phyloP scores from a whole-genome alignment of 176 grass and related monocot species.

The Poa pratensis region DNA sequence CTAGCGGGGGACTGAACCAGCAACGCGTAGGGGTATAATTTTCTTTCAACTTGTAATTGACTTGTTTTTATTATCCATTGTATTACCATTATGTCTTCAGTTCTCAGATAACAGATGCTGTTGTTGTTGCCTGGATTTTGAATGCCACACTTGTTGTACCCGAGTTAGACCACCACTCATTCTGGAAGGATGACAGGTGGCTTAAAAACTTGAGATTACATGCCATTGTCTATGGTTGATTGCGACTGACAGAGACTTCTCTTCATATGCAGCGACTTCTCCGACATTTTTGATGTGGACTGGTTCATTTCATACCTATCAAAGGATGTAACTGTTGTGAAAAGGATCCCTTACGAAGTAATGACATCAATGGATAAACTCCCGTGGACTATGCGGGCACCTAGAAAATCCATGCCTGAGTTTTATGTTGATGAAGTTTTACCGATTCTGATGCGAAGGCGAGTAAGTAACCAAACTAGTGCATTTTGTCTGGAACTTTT shows the following conservation, averaged over 20 bases:
- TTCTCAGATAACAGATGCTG: slow-evolving; percentile 93
- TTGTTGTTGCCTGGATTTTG: slow-evolving; percentile 89
- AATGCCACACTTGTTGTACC: slow-evolving; percentile 95
- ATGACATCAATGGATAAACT: slow-evolving; percentile 96
- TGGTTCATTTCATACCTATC: slow-evolving; percentile 88
- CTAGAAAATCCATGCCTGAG: slow-evolving; percentile 91
- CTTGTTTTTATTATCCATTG: slow-evolving; percentile 48
- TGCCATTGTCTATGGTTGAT: slow-evolving; percentile 5
- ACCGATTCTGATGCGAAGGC: slow-evolving; percentile 84
- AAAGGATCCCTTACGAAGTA: slow-evolving; percentile 83
- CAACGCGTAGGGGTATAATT: slow-evolving; percentile 76
- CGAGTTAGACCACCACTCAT: slow-evolving; percentile 83
- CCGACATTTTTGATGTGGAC: slow-evolving; percentile 85
- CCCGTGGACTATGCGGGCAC: slow-evolving; percentile 91
- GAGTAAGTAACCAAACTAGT: slow-evolving; percentile 67
- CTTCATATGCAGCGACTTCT: slow-evolving; percentile 78
- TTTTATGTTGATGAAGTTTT: slow-evolving; percentile 89
- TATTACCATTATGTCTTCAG: slow-evolving; percentile 50
- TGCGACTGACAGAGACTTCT: background rate
- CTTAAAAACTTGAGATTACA: background rate
- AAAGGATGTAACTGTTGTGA: slow-evolving; percentile 80
- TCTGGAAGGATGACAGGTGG: slow-evolving; percentile 94
- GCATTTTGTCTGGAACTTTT: slow-evolving; percentile 23
- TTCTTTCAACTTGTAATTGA: slow-evolving; percentile 28
- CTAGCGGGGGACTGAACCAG: slow-evolving; percentile 92